Conservation (phyloP, 2,329 filamentous ascomycete species). For the Gyromitra esculenta region DNA sequence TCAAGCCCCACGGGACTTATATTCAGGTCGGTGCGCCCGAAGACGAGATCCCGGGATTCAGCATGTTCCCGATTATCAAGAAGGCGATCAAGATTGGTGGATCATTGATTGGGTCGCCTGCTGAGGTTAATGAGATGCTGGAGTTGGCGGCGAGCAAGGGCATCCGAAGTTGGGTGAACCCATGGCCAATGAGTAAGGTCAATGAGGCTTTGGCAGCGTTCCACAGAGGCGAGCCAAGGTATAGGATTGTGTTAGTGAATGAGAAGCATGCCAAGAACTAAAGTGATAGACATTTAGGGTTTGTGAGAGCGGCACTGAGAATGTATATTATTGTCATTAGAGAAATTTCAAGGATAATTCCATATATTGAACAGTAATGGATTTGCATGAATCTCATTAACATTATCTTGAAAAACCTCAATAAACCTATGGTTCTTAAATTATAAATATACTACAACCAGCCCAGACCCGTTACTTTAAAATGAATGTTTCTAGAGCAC, state of each 20-base stretch:
- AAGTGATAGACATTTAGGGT: neutral
- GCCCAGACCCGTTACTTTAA: no score
- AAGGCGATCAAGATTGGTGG: constrained; percentile 68
- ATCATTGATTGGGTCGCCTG: constrained; percentile 65
- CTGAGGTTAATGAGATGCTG: constrained; percentile 71
- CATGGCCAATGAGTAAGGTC: constrained; percentile 66
- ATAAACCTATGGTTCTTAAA: no score
- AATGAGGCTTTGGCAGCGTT: constrained; percentile 59
- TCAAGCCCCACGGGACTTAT: constrained; percentile 70
- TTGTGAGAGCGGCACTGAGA: no score
- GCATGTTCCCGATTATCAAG: constrained; percentile 68
- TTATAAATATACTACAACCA: no score
- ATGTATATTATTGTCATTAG: no score
- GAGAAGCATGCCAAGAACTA: constrained; percentile 57
- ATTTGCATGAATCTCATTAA: no score
- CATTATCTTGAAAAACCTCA: no score
- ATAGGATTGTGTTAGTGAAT: constrained; percentile 65
- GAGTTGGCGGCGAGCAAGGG: constrained; percentile 69
- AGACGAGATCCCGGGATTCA: constrained; percentile 66
- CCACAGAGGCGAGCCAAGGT: constrained; percentile 60
- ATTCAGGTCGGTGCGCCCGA: constrained; percentile 76
- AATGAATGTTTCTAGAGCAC: no score
- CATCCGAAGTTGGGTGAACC: constrained; percentile 72
- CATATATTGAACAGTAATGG: no score
- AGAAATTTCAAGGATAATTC: neutral